phyloP scores from a whole-genome alignment of 2,329 filamentous ascomycete species.

The Lasiodiplodia hormozganensis region DNA sequence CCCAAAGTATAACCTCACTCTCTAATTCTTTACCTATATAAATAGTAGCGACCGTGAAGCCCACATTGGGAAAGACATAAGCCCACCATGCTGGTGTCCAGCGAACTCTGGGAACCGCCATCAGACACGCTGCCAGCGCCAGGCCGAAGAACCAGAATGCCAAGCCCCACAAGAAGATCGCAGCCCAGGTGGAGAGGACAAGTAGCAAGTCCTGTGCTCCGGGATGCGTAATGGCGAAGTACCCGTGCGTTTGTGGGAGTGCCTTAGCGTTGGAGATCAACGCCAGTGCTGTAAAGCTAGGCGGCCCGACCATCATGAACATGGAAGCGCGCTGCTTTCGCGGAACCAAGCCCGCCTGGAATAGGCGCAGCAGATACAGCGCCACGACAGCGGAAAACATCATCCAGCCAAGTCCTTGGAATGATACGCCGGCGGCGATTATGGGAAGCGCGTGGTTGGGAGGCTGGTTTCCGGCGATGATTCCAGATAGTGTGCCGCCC shows the following conservation, averaged over 20 bases:
- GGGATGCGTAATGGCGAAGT: slow-evolving; percentile 40
- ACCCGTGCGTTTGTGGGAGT: slow-evolving; percentile 52
- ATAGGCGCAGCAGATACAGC: slow-evolving; percentile 73
- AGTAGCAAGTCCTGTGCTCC: slow-evolving; percentile 49
- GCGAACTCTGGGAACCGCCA: slow-evolving; percentile 50
- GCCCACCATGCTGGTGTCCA: slow-evolving; percentile 70
- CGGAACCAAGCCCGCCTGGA: slow-evolving; percentile 69
- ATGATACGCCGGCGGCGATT: slow-evolving; percentile 69
- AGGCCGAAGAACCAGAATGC: slow-evolving; percentile 63
- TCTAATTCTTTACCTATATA: slow-evolving; percentile 46
- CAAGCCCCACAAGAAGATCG: slow-evolving; percentile 71
- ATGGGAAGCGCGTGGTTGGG: slow-evolving; percentile 66
- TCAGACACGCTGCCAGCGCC: slow-evolving; percentile 43
- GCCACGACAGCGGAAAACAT: slow-evolving; percentile 75
- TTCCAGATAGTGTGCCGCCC: slow-evolving; percentile 71
- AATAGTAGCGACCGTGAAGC: slow-evolving; percentile 51
- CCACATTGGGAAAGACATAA: slow-evolving; percentile 55
- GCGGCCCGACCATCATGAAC: slow-evolving; percentile 78
- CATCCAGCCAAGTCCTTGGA: slow-evolving; percentile 72
- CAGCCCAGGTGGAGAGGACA: slow-evolving; percentile 54
- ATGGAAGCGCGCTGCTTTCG: slow-evolving; percentile 71
- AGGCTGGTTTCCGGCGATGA: slow-evolving; percentile 68
- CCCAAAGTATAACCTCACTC: slow-evolving; percentile 45
- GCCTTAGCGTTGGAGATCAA: slow-evolving; percentile 71
- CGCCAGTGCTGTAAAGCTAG: slow-evolving; percentile 73